Conservation (phyloP, 1,284 basidiomycete species). For the Trametes hirsuta region DNA sequence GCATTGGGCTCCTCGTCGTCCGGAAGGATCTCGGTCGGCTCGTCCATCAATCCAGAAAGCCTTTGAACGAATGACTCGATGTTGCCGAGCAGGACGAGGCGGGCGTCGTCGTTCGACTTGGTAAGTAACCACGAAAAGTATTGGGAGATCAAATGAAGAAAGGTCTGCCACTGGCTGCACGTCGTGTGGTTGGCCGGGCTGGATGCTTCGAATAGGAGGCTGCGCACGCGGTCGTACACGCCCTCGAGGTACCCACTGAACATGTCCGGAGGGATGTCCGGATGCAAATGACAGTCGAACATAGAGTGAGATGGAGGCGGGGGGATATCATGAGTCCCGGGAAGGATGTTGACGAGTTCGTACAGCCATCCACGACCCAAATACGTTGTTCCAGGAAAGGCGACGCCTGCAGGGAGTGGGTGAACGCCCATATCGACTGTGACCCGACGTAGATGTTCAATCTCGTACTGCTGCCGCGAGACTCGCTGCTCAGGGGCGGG, state of each 20-base stretch:
- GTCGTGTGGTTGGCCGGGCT: slow-evolving; percentile 39
- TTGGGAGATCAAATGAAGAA: slow-evolving; percentile 29
- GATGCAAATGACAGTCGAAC: slow-evolving; percentile 23
- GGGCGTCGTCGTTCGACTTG: slow-evolving; percentile 16
- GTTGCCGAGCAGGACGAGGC: slow-evolving; percentile 33
- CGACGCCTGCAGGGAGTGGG: slow-evolving; percentile 51
- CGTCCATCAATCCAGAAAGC: slow-evolving; percentile 38
- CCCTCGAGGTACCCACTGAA: slow-evolving; percentile 27
- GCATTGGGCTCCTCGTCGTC: slow-evolving; percentile 37
- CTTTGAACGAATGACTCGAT: slow-evolving; percentile 43
- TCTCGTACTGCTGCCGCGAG: slow-evolving; percentile 8
- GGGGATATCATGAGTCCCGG: slow-evolving; percentile 6
- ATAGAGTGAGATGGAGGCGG: slow-evolving; percentile 16
- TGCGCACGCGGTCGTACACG: slow-evolving; percentile 22
- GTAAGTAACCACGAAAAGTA: slow-evolving; percentile 33
- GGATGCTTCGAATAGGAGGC: slow-evolving; percentile 45
- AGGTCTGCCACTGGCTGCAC: slow-evolving; percentile 29
- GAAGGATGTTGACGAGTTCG: slow-evolving; percentile 41
- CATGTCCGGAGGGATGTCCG: slow-evolving; percentile 26
- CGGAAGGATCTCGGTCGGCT: slow-evolving; percentile 26
- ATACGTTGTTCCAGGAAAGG: slow-evolving; percentile 53
- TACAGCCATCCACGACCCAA: slow-evolving; percentile 60
- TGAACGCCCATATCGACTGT: slow-evolving; percentile 53
- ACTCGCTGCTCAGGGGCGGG: neutral
- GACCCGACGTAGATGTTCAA: slow-evolving; percentile 29